phyloP scores from a whole-genome alignment of 202 grass and related monocot species.

The Saccharum hybrid region DNA sequence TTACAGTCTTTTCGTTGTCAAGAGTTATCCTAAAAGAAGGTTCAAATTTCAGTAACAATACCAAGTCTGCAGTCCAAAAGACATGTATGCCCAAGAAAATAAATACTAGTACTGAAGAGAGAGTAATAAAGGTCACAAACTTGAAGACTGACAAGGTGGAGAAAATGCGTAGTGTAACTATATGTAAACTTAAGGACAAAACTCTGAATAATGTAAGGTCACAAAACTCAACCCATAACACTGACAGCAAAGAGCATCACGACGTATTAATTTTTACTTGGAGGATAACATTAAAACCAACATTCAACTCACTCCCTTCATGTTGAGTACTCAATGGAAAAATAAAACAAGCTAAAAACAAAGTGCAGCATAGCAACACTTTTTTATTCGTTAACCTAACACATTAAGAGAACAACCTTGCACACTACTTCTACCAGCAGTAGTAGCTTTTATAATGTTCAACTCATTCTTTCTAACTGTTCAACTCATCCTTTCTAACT shows the following conservation, averaged over 20 bases:
- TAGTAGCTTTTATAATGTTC: not conserved
- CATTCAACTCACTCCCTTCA: not conserved
- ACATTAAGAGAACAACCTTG: not conserved
- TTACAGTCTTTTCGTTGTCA: conserved; percentile 44
- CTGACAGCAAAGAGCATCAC: not conserved
- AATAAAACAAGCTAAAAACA: not conserved
- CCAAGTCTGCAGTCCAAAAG: not conserved
- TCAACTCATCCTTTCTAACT: not conserved
- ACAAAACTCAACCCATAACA: not conserved
- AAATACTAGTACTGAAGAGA: not conserved
- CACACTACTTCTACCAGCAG: not conserved
- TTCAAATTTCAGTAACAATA: conserved; percentile 17
- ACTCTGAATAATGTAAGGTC: not conserved
- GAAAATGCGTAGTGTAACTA: not conserved
- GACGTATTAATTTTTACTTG: not conserved
- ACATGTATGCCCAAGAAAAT: conserved; percentile 31
- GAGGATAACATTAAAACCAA: not conserved
- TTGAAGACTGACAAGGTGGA: not conserved
- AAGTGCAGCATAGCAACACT: not conserved
- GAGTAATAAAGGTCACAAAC: conserved; percentile 6
- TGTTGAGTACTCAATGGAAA: not conserved
- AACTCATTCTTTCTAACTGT: not conserved
- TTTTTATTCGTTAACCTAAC: not conserved
- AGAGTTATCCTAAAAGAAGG: conserved; percentile 52
- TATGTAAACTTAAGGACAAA: not conserved